Percentiles rank a stretch among this genome's conserved stretches.
Evolutionary conservation across 1,139 yeast species (phyloP).

Genomic region (Suhomyces yuchorum): DNA sequence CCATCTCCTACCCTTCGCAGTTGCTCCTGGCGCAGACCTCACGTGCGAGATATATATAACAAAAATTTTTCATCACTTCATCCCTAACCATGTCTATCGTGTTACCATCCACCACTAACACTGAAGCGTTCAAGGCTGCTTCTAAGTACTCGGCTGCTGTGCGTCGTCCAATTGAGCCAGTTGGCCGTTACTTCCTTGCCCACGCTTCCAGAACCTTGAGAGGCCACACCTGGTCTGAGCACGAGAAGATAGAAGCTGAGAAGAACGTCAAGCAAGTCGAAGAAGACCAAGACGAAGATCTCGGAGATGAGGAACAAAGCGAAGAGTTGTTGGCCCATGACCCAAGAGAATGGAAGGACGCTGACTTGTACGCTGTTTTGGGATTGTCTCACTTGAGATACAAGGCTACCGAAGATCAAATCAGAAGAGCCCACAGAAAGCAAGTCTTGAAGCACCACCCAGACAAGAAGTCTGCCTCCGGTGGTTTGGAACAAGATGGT

Average conservation of each 20-base stretch:
- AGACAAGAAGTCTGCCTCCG: slow-evolving; percentile 88
- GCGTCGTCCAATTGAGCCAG: slow-evolving; percentile 93
- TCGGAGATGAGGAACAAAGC: slow-evolving; percentile 75
- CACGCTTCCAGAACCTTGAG: slow-evolving; percentile 95
- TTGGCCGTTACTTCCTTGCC: slow-evolving; percentile 92
- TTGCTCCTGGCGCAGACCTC: background rate
- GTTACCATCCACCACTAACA: slow-evolving; percentile 45
- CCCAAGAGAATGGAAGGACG: slow-evolving; percentile 97
- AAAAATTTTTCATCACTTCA: slow-evolving; percentile 13
- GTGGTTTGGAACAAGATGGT: slow-evolving; percentile 91
- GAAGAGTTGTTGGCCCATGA: slow-evolving; percentile 81
- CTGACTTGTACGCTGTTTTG: slow-evolving; percentile 94
- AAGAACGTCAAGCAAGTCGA: slow-evolving; percentile 78
- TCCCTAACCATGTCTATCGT: slow-evolving; percentile 36
- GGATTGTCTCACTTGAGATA: slow-evolving; percentile 90
- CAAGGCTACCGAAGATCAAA: slow-evolving; percentile 90
- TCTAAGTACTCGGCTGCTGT: slow-evolving; percentile 63
- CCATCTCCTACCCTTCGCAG: background rate
- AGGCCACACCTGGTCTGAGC: slow-evolving; percentile 99
- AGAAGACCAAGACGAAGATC: slow-evolving; percentile 68
- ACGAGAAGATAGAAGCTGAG: slow-evolving; percentile 90
- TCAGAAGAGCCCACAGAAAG: slow-evolving; percentile 95
- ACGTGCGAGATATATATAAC: slow-evolving; percentile 5
- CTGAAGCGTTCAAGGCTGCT: slow-evolving; percentile 54
- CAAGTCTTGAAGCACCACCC: slow-evolving; percentile 98